Conservation (phyloP, 306 rosid species). For the Acmispon strigosus region DNA sequence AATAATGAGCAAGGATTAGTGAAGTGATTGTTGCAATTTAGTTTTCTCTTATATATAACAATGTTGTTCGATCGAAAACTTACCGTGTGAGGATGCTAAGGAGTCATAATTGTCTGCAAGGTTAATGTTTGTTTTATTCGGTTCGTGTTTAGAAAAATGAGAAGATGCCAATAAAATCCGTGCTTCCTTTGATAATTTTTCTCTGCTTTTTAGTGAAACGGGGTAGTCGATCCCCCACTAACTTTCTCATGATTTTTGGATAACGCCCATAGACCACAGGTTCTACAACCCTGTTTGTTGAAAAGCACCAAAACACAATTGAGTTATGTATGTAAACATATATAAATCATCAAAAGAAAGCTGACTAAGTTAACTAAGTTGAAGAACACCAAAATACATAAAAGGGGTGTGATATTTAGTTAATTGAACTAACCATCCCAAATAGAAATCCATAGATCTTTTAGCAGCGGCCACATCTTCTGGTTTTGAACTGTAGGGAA, state of each 20-base stretch:
- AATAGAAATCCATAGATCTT: slow-evolving; percentile 25
- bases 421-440: slow-evolving; percentile 32
- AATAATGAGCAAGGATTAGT: neutral
- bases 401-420: neutral
- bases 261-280: slow-evolving; percentile 29
- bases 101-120: neutral
- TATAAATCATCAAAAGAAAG: neutral
- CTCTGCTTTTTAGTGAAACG: slow-evolving; percentile 18
- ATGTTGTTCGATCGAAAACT: neutral
- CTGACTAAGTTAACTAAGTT: too few species aligned
- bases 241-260: slow-evolving; percentile 24
- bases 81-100: neutral
- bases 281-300: slow-evolving; percentile 17
- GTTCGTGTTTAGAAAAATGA: slow-evolving; percentile 10
- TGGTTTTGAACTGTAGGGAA: slow-evolving; percentile 18
- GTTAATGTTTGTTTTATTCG: neutral
- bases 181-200: slow-evolving; percentile 14
- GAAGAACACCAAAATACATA: too few species aligned
- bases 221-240: slow-evolving; percentile 29
- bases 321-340: neutral
- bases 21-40: neutral
- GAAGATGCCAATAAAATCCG: slow-evolving; percentile 30
- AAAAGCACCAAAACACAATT: neutral
- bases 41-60: neutral
- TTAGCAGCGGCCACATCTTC: slow-evolving; percentile 32